phyloP scores from a whole-genome alignment of 2,329 filamentous ascomycete species.

The Paracorniculantispora psalliotae region DNA sequence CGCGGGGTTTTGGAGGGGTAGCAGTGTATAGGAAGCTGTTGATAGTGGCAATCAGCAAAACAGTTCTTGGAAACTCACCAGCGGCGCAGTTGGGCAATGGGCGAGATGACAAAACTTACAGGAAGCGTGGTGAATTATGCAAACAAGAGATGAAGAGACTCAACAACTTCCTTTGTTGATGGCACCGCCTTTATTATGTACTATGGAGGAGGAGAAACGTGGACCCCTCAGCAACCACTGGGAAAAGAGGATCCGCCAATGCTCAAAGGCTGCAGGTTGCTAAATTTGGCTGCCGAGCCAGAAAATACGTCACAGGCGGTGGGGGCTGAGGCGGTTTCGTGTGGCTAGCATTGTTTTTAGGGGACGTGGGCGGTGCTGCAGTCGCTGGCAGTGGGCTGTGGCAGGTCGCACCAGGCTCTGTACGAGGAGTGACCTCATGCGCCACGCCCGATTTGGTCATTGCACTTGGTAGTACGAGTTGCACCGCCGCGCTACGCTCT shows the following conservation, averaged over 20 bases:
- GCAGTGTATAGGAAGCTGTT: background rate
- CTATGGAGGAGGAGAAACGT: constrained; percentile 3
- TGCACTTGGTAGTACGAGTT: background rate
- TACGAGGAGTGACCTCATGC: background rate
- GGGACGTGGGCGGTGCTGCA: background rate
- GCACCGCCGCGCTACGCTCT: background rate
- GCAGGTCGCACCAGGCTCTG: background rate
- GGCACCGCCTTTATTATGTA: background rate
- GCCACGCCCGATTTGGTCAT: background rate
- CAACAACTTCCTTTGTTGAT: background rate
- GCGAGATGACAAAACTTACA: background rate
- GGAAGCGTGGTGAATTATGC: background rate
- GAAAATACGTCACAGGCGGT: background rate
- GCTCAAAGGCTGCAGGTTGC: no score
- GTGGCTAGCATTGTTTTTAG: background rate
- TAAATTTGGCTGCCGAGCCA: background rate
- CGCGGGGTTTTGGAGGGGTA: constrained; percentile 10
- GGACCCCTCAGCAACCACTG: background rate
- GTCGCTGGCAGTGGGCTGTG: background rate
- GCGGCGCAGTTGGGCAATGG: background rate
- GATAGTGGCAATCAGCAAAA: background rate
- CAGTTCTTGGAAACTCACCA: background rate
- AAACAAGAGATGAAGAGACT: background rate
- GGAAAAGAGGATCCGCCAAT: constrained; percentile 1
- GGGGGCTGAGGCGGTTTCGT: background rate